Base-by-base conservation (phyloP, 495 filamentous ascomycete genomes). In the Aspergillus kassunensis region DNA sequence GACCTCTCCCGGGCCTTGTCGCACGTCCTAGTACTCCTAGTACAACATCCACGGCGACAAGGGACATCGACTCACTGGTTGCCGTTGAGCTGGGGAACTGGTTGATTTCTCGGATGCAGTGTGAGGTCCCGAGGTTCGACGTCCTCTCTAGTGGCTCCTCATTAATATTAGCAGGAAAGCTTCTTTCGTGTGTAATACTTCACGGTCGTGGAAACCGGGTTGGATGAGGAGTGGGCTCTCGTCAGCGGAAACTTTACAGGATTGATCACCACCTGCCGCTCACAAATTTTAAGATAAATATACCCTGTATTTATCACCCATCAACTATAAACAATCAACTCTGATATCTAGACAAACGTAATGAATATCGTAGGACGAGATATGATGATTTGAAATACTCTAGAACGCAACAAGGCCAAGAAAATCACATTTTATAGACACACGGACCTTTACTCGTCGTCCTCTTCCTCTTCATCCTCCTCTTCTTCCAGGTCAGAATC, bases 131-230 rank as follows among this genome's bases (percentile, higher is more conserved):
- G 3, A 40, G 20, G 1, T 40, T 40, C 20, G 12, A 19, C 12
- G 20, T 40, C 8, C 16, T 40, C 16, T 19, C 18, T 9, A 40
- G 36, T 15, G 18, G 7, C 6, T 10, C 6, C 6, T 19, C 20
- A 20, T 18, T 19, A 1, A 19, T 9, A 12, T 8, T 40, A 19
- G 36, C 36, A 12, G 18, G 18, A 19, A 23, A 27, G 24, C 24
- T 27, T 27, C 24, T 27, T n/a, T n/a, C n/a, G n/a, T n/a, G n/a
- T n/a, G n/a, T n/a, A n/a, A n/a, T n/a, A n/a, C n/a, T n/a, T n/a
- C n/a, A n/a, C n/a, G n/a, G n/a, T n/a, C n/a, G n/a, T 84, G 50
- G 80, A 84, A 72, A 80, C 76, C 21, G 68, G 62, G 40, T 69
- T 83, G 54, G 50, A 67, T 25, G 61, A 61, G 21, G 66, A 73